Percentiles rank a stretch among this genome's conserved stretches.
These are phyloP conservation scores for Monoraphidium neglectum DNA, from an alignment of 139 green algal genomes.

Conservation along the genomic window DNA sequence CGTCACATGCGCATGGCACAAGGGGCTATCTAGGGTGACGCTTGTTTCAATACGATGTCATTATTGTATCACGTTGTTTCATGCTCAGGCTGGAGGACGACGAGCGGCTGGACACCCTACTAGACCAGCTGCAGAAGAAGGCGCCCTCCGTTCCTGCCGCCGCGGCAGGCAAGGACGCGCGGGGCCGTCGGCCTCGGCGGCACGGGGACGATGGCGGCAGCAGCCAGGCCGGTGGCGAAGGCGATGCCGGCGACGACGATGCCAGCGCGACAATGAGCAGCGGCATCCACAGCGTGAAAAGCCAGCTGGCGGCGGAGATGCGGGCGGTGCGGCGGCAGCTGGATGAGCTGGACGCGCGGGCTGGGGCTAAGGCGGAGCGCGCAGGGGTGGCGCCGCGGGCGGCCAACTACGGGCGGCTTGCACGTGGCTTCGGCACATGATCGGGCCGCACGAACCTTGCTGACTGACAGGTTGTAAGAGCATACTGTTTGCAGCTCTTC, in stretches of 20 bases:
- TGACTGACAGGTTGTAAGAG: too few relatives aligned
- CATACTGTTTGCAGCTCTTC: too few relatives aligned
- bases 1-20: too few relatives aligned
- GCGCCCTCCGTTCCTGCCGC: background rate
- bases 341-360: conserved; percentile 11
- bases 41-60: too few relatives aligned
- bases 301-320: conserved; percentile 18
- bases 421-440: background rate
- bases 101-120: conserved; percentile 50
- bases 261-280: background rate
- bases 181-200: background rate
- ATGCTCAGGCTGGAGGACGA: conserved; percentile 63
- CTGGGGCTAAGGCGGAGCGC: conserved; percentile 9
- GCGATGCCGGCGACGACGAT: background rate
- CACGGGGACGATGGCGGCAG: background rate
- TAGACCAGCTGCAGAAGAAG: conserved; percentile 44
- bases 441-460: too few relatives aligned
- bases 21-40: too few relatives aligned
- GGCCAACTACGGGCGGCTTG: too few relatives aligned
- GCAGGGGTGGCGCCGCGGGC: too few relatives aligned
- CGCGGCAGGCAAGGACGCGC: background rate
- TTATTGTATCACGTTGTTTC: too few relatives aligned
- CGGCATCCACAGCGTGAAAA: conserved; percentile 13
- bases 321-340: conserved; percentile 22
- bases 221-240: background rate